A percentile compares a stretch with the other conserved stretches of the same genome.
Conservation (phyloP, 192 early-diverging fungal species). For the Rhizophagus clarus region DNA sequence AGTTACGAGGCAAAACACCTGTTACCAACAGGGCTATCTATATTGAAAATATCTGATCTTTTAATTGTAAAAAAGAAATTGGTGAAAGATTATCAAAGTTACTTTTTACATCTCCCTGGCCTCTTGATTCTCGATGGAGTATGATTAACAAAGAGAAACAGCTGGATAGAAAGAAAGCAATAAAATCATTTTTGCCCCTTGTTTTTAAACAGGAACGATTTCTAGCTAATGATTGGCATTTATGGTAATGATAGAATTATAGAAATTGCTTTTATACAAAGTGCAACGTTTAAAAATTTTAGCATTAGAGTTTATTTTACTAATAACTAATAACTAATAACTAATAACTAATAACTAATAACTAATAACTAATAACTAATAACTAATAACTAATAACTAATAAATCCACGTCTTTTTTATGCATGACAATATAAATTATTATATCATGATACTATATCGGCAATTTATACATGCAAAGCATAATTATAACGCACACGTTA, state of each 20-base stretch:
- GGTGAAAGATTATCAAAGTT: conserved; percentile 13
- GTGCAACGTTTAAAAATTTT: too few species aligned
- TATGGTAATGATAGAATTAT: not conserved
- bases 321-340: too few species aligned
- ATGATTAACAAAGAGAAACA: not conserved
- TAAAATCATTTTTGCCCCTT: conserved; percentile 25
- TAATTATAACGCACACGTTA: too few species aligned
- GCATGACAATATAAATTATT: too few species aligned
- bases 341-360: too few species aligned
- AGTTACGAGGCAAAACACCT: too few species aligned
- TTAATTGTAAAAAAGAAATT: conserved; percentile 15
- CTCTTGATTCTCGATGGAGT: conserved; percentile 7
- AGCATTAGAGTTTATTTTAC: too few species aligned
- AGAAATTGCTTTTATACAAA: not conserved
- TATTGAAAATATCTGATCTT: conserved; percentile 9
- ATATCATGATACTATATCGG: too few species aligned
- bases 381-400: too few species aligned
- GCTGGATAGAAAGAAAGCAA: not conserved
- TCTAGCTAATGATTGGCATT: not conserved
- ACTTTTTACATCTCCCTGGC: conserved; percentile 9
- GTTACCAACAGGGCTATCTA: not conserved
- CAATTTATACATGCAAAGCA: too few species aligned
- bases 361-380: too few species aligned
- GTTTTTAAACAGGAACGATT: conserved; percentile 13
- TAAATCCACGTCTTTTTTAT: too few species aligned